Conservation (phyloP, 2,329 filamentous ascomycete species). For the Aspergillus fischeri region DNA sequence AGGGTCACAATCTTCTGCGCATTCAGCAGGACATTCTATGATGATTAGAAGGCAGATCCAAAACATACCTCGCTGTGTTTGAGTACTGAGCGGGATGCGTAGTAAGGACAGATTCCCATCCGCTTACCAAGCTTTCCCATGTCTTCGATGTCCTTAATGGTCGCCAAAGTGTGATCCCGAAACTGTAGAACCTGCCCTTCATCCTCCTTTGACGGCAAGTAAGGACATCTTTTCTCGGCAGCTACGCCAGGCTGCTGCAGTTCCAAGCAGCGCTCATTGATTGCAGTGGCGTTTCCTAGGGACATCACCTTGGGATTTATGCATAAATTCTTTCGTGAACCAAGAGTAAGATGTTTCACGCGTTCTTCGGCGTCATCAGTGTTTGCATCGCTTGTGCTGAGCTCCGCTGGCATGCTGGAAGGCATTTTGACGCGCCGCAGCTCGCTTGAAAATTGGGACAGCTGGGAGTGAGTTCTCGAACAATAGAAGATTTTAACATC, state of each 20-base stretch:
- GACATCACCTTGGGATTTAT: constrained; percentile 79
- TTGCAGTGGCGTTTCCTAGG: constrained; percentile 67
- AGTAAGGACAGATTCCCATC: constrained; percentile 86
- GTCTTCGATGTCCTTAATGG: constrained; percentile 90
- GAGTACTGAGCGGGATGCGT: constrained; percentile 84
- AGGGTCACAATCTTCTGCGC: constrained; percentile 69
- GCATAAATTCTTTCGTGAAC: constrained; percentile 81
- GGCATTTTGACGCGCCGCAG: constrained; percentile 74
- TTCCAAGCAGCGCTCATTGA: constrained; percentile 91
- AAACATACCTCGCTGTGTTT: constrained; percentile 65
- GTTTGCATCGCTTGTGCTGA: constrained; percentile 19
- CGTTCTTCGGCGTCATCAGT: constrained; percentile 48
- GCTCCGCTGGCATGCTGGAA: constrained; percentile 57
- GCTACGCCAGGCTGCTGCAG: constrained; percentile 68
- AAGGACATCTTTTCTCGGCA: constrained; percentile 67
- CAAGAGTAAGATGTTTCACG: constrained; percentile 77
- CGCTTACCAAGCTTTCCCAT: constrained; percentile 72
- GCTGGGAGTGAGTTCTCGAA: constrained; percentile 86
- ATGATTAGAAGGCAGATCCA: background rate
- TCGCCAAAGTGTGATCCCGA: constrained; percentile 77
- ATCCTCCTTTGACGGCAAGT: constrained; percentile 73
- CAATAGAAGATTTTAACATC: constrained; percentile 86
- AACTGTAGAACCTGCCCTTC: constrained; percentile 71
- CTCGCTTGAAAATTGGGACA: constrained; percentile 83
- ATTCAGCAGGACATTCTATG: constrained; percentile 5